phyloP scores from a whole-genome alignment of 805 yeast genomes.

The Blastobotrys terrestris region DNA sequence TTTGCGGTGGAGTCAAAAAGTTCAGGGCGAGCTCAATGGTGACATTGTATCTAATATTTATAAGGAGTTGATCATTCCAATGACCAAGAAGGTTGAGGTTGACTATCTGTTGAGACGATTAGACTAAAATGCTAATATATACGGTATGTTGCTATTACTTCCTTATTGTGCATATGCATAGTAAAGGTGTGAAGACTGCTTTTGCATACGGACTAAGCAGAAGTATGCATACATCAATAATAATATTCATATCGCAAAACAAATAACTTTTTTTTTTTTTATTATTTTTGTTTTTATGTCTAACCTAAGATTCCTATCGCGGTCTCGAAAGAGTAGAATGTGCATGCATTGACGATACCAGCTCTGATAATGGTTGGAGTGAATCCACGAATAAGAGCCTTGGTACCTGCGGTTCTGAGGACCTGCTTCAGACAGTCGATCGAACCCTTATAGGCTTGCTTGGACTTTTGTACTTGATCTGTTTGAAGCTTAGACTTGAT shows the following conservation, averaged over 20 bases:
- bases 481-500: conserved; percentile 85
- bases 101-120: conserved; percentile 82
- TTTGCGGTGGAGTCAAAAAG: conserved; percentile 55
- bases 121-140: conserved; percentile 47
- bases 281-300: background rate
- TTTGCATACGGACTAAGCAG: no score
- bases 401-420: conserved; percentile 51
- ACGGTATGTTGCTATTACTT: no score
- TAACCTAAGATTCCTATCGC: conserved; percentile 45
- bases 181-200: no score
- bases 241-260: no score
- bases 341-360: conserved; percentile 97
- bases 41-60: conserved; percentile 78
- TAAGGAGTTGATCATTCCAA: conserved; percentile 82
- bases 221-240: no score
- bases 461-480: conserved; percentile 51
- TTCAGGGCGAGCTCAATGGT: conserved; percentile 71
- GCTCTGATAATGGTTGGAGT: conserved; percentile 91
- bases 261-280: background rate
- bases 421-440: conserved; percentile 54
- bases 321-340: conserved; percentile 87
- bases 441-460: conserved; percentile 55
- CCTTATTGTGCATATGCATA: background rate
- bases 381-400: conserved; percentile 87
- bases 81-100: conserved; percentile 92